Evolutionary conservation across 495 filamentous ascomycete species (phyloP).

Genomic region (Chaetomium tenue): DNA sequence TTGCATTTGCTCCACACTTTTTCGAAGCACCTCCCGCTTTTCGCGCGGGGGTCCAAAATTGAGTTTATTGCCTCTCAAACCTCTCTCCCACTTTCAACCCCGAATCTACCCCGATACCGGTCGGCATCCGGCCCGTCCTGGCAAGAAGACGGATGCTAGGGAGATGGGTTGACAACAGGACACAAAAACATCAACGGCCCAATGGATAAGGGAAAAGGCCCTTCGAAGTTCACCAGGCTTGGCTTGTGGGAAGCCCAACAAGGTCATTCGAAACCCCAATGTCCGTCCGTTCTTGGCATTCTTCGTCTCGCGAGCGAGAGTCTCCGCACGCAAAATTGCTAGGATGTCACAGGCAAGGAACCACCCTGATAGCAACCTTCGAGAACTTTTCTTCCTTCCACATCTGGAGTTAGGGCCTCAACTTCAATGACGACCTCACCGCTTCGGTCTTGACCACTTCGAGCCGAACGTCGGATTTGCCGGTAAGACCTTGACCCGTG

Average conservation of each 20-base stretch:
- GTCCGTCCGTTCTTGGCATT: conserved; percentile 1
- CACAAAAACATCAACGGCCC: background rate
- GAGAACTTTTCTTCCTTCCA: conserved; percentile 5
- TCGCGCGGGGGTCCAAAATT: background rate
- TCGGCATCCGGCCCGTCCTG: background rate
- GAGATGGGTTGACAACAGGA: too few relatives aligned
- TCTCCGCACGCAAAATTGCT: background rate
- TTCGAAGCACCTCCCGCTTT: background rate
- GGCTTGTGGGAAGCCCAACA: background rate
- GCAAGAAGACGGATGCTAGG: background rate
- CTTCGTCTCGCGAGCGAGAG: background rate
- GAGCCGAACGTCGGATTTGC: background rate
- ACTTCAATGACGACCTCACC: background rate
- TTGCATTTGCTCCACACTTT: background rate
- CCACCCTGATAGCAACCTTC: background rate
- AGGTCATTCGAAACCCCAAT: background rate
- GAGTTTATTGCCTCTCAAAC: too few relatives aligned
- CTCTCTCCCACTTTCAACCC: too few relatives aligned
- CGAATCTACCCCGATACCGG: background rate
- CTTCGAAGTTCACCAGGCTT: background rate
- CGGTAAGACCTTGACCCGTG: background rate
- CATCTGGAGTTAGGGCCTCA: background rate
- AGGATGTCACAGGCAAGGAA: background rate
- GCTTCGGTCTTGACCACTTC: background rate
- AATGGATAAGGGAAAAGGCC: background rate